These are phyloP conservation scores for Cystofilobasidium ferigula DNA, from an alignment of 768 basidiomycete species.

Conservation along the genomic window DNA sequence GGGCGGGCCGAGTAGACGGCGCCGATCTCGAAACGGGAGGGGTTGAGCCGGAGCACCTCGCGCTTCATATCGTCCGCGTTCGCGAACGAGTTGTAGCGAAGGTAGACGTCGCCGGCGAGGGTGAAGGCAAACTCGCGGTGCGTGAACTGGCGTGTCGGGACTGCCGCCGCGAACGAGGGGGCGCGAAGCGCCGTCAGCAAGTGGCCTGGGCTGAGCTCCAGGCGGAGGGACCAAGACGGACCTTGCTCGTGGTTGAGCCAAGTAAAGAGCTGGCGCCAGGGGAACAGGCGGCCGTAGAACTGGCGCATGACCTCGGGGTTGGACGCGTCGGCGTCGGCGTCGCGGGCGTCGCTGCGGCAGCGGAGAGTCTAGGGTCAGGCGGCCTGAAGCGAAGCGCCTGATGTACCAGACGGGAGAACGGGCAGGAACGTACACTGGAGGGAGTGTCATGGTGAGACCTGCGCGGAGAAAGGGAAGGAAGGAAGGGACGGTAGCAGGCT, in stretches of 20 bases:
- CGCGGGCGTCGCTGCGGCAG: background rate
- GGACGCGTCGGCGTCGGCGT: slow-evolving; percentile 20
- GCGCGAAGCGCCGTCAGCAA: background rate
- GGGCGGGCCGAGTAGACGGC: slow-evolving; percentile 82
- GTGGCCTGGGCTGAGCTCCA: background rate
- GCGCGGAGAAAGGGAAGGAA: too few species aligned
- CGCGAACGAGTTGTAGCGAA: slow-evolving; percentile 86
- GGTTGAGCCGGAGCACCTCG: slow-evolving; percentile 70
- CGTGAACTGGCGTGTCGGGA: slow-evolving; percentile 65
- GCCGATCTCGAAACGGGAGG: slow-evolving; percentile 92
- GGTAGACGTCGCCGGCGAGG: slow-evolving; percentile 75
- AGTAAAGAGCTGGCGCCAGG: slow-evolving; percentile 81
- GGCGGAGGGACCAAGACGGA: slow-evolving; percentile 29
- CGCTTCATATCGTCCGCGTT: slow-evolving; percentile 82
- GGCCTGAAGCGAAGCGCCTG: too few species aligned
- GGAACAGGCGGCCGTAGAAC: slow-evolving; percentile 85
- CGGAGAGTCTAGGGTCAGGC: too few species aligned
- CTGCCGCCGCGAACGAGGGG: slow-evolving; percentile 27
- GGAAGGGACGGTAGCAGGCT: too few species aligned
- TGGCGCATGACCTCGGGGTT: slow-evolving; percentile 54
- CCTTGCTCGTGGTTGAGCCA: slow-evolving; percentile 90
- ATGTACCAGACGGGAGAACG: too few species aligned
- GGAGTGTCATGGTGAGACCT: too few species aligned
- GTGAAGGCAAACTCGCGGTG: slow-evolving; percentile 96
- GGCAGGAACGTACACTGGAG: too few species aligned